These are phyloP conservation scores for Emergomyces orientalis DNA, from an alignment of 2,329 filamentous ascomycete species.

Conservation along the genomic window DNA sequence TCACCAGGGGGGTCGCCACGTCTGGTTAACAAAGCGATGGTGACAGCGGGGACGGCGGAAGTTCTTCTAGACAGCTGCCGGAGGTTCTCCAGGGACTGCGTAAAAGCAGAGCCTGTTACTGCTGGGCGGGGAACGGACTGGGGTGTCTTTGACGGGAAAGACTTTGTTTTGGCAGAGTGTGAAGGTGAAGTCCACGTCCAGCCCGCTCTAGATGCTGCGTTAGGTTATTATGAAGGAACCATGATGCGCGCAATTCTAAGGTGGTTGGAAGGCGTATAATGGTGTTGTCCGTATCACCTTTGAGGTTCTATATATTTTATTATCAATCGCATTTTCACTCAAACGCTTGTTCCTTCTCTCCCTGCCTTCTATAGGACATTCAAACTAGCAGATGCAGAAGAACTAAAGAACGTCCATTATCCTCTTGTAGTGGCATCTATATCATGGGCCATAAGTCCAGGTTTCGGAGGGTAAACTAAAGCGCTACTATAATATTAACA, in stretches of 20 bases:
- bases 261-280: slow-evolving; percentile 3
- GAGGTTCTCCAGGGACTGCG: background rate
- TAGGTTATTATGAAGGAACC: background rate
- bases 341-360: too few species aligned
- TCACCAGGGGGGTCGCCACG: background rate
- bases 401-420: too few species aligned
- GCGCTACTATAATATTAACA: background rate
- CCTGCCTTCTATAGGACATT: background rate
- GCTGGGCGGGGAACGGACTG: background rate
- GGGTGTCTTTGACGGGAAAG: background rate
- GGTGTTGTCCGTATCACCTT: background rate
- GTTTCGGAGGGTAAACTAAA: background rate
- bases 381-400: background rate
- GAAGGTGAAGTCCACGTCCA: background rate
- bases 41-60: background rate
- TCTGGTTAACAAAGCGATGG: slow-evolving; percentile 4
- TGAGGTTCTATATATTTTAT: too few species aligned
- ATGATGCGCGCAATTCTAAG: background rate
- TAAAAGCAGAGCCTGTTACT: background rate
- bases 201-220: background rate
- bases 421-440: too few species aligned
- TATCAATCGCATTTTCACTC: too few species aligned
- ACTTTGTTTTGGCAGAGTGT: slow-evolving; percentile 2
- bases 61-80: slow-evolving; percentile 3
- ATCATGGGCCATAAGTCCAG: background rate